Base-by-base conservation (phyloP, 2,329 filamentous ascomycete genomes). In the Dothideomycetidae sp. region DNA sequence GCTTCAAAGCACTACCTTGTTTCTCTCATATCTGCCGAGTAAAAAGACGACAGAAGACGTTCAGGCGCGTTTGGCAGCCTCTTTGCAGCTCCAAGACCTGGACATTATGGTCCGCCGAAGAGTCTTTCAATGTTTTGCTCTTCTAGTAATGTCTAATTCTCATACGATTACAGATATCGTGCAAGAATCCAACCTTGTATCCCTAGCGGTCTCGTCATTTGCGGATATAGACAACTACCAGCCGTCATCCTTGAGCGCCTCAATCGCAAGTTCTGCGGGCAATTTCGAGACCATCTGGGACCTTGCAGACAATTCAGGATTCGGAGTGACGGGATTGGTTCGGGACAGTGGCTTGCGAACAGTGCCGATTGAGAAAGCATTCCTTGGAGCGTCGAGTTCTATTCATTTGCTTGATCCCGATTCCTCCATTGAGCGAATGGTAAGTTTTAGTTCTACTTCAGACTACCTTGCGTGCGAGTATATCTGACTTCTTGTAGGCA, bases 271-370 rank as follows among this genome's bases (percentile, higher is more conserved):
- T 47, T 82, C 86, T 11, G 82, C 85, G 1, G 84, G 82, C 4
- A 81, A 76, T 2, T 94, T 96, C 51, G 90, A 98, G 50, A 86
- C 77, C 1, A 74, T 98, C 28, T 98, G 90, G 90, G 88, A 96
- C 44, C 73, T 93, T 5, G 81, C 78, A 5, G 90, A 98, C 55
- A 96, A 96, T 52, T 86, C 78, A 49, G 88, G 86, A 1, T 96
- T 93, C 56, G 90, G 92, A 2, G 78, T 98, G 11, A 93, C 83
- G 7, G 83, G 86, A 1, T 64, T 96, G 14, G 76, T 93, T 1
- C 70, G 73, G 14, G 82, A 84, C 0, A 85, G 90, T 53, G 72
- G 78, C 37, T 66, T 85, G 12, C 75, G 70, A 48, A 72, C 69
- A 16, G 67, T 86, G 40, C 75, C 76, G 10, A 81, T 28, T 19